Evolutionary conservation across 305 asterid species (phyloP).

Genomic region (Fraxinus paxiana): DNA sequence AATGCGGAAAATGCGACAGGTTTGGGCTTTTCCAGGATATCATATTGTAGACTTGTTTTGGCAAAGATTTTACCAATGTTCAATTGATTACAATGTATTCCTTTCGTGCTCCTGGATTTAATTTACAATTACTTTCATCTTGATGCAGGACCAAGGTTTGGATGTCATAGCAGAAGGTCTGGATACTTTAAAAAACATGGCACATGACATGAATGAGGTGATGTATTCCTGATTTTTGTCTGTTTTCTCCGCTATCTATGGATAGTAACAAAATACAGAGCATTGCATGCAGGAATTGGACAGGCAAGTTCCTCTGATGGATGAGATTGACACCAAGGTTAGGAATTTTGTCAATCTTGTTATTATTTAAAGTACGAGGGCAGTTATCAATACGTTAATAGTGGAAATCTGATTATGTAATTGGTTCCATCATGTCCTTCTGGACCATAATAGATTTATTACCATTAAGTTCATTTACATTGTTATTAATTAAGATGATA

Average conservation of each 20-base stretch:
- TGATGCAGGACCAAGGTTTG: constrained; percentile 74
- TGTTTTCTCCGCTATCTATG: constrained; percentile 12
- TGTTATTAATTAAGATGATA: not conserved
- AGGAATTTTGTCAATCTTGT: constrained; percentile 21
- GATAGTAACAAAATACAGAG: constrained; percentile 7
- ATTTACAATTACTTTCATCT: constrained; percentile 13
- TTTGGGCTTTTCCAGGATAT: constrained; percentile 33
- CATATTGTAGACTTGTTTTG: not conserved
- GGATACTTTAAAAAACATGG: constrained; percentile 88
- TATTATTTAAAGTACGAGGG: not conserved
- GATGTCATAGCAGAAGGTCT: constrained; percentile 81
- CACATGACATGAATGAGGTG: constrained; percentile 91
- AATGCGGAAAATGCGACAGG: constrained; percentile 89
- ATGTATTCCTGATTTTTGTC: constrained; percentile 20
- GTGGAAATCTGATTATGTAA: not conserved
- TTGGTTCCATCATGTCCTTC: not conserved
- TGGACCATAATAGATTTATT: not conserved
- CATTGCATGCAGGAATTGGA: constrained; percentile 67
- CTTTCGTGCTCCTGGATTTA: not conserved
- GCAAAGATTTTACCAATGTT: constrained; percentile 11
- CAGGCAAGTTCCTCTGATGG: constrained; percentile 95
- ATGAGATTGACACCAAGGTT: constrained; percentile 92
- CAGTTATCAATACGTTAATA: not conserved
- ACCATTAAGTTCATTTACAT: not conserved
- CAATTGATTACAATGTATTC: not conserved